Evolutionary conservation across 2,329 filamentous ascomycete genomes (phyloP).

Genomic region (Stachybotrys chlorohalonatus): DNA sequence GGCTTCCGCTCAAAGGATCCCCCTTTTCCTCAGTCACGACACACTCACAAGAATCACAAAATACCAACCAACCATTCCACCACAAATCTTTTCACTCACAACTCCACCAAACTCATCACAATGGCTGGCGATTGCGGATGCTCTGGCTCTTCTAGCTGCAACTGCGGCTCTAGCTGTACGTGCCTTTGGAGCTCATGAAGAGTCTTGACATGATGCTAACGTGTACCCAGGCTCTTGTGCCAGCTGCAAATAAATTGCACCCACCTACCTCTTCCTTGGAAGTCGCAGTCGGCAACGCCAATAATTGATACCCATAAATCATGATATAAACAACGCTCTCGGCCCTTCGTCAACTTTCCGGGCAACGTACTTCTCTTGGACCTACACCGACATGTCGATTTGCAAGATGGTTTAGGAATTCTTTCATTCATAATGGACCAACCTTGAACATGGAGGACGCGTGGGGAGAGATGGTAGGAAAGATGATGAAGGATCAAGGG

Average conservation of each 20-base stretch:
- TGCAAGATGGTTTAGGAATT: not conserved
- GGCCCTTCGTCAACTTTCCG: not conserved
- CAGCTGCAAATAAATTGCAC: constrained; percentile 16
- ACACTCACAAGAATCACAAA: no score
- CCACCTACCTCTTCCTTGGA: no score
- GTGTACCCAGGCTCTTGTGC: constrained; percentile 19
- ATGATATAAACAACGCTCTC: not conserved
- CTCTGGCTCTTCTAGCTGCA: constrained; percentile 23
- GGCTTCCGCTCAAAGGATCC: constrained; percentile 4
- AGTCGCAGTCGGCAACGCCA: not conserved
- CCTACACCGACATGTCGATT: not conserved
- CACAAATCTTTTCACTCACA: not conserved
- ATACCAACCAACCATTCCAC: not conserved
- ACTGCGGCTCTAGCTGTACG: constrained; percentile 27
- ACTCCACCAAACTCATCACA: constrained; percentile 12
- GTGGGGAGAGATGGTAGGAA: not conserved
- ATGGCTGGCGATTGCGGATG: constrained; percentile 28
- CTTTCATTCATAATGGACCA: constrained; percentile 1
- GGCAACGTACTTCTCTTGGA: not conserved
- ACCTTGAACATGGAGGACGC: not conserved
- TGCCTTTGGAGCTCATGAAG: not conserved
- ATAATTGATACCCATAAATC: not conserved
- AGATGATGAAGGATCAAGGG: not conserved
- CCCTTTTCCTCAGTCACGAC: not conserved
- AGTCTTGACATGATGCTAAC: not conserved